A percentile compares a stretch with the other conserved stretches of the same genome.
Evolutionary conservation across 257 asterid genomes (phyloP).

Genomic region (Plantago major): DNA sequence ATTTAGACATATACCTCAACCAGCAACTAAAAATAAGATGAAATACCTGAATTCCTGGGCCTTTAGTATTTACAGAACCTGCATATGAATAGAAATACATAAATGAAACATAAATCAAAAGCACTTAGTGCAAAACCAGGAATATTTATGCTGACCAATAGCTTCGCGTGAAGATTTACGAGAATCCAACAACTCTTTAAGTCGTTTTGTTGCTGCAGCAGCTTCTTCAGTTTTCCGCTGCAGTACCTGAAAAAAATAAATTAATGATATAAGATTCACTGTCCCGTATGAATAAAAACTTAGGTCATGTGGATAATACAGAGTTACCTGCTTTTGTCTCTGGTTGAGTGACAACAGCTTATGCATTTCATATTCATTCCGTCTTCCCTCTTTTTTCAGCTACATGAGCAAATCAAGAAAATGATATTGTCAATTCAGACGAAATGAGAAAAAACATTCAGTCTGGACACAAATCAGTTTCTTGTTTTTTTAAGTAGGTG

Average conservation of each 20-base stretch:
- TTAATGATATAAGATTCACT: not conserved
- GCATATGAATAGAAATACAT: constrained; percentile 19
- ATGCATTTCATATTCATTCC: constrained; percentile 99
- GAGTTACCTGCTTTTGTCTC: constrained; percentile 88
- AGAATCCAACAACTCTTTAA: constrained; percentile 86
- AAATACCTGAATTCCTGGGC: constrained; percentile 76
- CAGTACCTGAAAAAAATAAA: constrained; percentile 54
- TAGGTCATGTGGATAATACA: constrained; percentile 1
- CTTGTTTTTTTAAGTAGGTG: too few species aligned
- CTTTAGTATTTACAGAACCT: constrained; percentile 52
- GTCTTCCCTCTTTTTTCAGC: constrained; percentile 92
- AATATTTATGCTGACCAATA: constrained; percentile 38
- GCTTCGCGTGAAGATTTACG: constrained; percentile 74
- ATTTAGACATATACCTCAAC: constrained; percentile 5
- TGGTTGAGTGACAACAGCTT: constrained; percentile 92
- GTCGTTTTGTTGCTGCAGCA: constrained; percentile 86
- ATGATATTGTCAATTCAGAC: not conserved
- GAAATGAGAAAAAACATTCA: constrained; percentile 2
- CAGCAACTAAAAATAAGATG: constrained; percentile 1
- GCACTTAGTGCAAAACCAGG: constrained; percentile 3
- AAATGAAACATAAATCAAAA: constrained; percentile 5
- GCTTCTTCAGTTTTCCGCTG: constrained; percentile 98
- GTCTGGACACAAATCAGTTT: not conserved
- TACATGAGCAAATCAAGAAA: constrained; percentile 26
- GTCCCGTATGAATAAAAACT: constrained; percentile 8